Evolutionary conservation across 2,329 filamentous ascomycete species (phyloP), one percentile per base, ranked within the genome.

Genomic region (Elsinoe fawcettii): DNA sequence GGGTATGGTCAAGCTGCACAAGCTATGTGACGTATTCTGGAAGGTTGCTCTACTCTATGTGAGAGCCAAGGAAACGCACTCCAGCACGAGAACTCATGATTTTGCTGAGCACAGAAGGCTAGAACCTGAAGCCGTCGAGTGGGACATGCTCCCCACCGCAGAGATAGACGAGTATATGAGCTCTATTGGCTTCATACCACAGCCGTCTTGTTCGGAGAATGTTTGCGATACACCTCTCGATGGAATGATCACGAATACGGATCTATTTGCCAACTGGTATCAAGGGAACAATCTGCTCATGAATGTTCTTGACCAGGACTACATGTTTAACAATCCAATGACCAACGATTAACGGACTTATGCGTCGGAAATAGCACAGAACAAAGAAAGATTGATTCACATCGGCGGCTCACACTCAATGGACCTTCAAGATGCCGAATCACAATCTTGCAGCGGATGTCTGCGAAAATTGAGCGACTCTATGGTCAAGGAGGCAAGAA

Each of bases 1-100:
- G 11, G 51, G 57, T 3, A 56, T 61, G 3, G 46, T 56, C 8
- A 49, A 57, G 1, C 56, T 65, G 12, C 57, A 60, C 12, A 60
- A 61, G 14, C 61, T 64, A 16, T 64, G 63, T 58, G 56, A 63
- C 27, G 58, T 62, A 41, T 66, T 66, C 59, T 61, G 56, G 56
- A 61, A 59, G 16, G 61, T 66, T 22, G 64, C 64, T 5, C 16
- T 16, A 12, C 22, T 41, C 1, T 56, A 56, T n/a, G n/a, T 32
- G 12, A 20, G 27, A 36, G 46, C 46, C 2, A 51, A 51, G 25
- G 46, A 6, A 3, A 18, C 25, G 7, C 25, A 18, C 12, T 14
- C 16, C 6, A 16, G 7, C 16, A 1, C n/a, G 11, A 14, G 20
- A 22, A 11, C 14, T 14, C n/a, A 22, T 11, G 14, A 51, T 1